Conservation (phyloP, 345 rosid species). For the Lenwebbia sp. region DNA sequence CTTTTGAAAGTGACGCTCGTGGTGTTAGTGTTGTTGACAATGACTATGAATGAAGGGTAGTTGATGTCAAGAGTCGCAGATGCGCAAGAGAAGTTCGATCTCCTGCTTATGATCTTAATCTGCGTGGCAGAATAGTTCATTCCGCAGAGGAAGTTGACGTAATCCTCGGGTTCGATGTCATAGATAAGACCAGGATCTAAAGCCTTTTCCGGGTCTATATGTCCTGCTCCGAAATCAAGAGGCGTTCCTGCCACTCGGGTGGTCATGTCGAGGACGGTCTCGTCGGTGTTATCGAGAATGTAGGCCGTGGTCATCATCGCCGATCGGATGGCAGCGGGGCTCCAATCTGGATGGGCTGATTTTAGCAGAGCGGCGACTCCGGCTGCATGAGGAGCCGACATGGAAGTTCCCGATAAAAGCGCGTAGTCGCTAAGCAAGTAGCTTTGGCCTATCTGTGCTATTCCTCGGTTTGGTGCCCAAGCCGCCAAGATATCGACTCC, state of each 20-base stretch:
- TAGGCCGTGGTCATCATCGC: slow-evolving; percentile 41
- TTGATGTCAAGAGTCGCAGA: slow-evolving; percentile 26
- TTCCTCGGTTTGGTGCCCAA: slow-evolving; percentile 28
- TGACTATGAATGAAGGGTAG: slow-evolving; percentile 39
- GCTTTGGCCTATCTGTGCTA: slow-evolving; percentile 3
- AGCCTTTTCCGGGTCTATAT: slow-evolving; percentile 25
- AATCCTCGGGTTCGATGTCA: slow-evolving; percentile 20
- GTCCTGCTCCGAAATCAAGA: slow-evolving; percentile 44
- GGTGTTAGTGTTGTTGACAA: slow-evolving; percentile 34
- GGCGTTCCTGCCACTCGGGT: slow-evolving; percentile 22
- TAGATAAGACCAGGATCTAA: slow-evolving; percentile 39
- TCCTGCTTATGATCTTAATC: slow-evolving; percentile 17
- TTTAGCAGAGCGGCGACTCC: slow-evolving; percentile 28
- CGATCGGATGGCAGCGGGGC: slow-evolving; percentile 30
- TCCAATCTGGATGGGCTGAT: slow-evolving; percentile 27
- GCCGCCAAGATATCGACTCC: slow-evolving; percentile 34
- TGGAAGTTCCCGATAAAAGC: slow-evolving; percentile 27
- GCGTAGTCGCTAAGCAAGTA: slow-evolving; percentile 24
- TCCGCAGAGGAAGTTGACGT: slow-evolving; percentile 21
- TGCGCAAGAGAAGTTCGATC: slow-evolving; percentile 10
- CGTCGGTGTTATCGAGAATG: slow-evolving; percentile 2
- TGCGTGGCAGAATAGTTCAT: slow-evolving; percentile 21
- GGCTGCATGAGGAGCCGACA: slow-evolving; percentile 36
- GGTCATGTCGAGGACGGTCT: slow-evolving; percentile 21
- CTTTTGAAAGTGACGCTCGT: slow-evolving; percentile 25